A percentile compares a stretch with the other conserved stretches of the same genome.
Conservation (phyloP, 805 yeast genomes). For the Vanderwaltozyma verrucispora region DNA sequence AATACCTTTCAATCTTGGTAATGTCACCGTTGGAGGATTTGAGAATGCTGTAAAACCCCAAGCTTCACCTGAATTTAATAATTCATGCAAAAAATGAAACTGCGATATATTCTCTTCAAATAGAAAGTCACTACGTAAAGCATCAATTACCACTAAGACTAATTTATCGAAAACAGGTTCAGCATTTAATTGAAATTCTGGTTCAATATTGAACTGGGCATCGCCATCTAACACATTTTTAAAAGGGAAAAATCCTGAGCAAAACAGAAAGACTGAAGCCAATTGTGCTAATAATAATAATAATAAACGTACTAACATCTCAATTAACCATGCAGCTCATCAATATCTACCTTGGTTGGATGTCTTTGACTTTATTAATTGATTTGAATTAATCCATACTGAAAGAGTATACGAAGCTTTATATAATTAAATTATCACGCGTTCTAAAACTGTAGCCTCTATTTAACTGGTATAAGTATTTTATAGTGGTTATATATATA, state of each 20-base stretch:
- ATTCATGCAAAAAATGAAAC: slow-evolving; percentile 55
- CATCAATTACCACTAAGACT: slow-evolving; percentile 84
- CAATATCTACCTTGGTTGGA: too few relatives aligned
- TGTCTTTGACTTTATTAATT: too few relatives aligned
- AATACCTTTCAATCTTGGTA: slow-evolving; percentile 86
- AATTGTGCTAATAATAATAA: slow-evolving; percentile 29
- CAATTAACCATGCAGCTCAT: too few relatives aligned
- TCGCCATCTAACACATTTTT: slow-evolving; percentile 64
- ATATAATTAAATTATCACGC: too few relatives aligned
- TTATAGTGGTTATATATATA: too few relatives aligned
- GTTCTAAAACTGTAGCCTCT: too few relatives aligned
- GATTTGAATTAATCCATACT: too few relatives aligned
- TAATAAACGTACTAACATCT: neutral
- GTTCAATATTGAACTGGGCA: slow-evolving; percentile 30
- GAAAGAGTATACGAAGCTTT: too few relatives aligned
- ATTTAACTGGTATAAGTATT: too few relatives aligned
- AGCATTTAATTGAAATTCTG: slow-evolving; percentile 22
- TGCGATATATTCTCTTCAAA: slow-evolving; percentile 49
- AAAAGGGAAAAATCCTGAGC: slow-evolving; percentile 86
- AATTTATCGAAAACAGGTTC: slow-evolving; percentile 45
- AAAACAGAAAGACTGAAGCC: slow-evolving; percentile 50
- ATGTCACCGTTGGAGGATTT: slow-evolving; percentile 93
- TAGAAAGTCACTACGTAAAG: slow-evolving; percentile 81
- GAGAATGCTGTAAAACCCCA: slow-evolving; percentile 86
- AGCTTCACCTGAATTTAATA: slow-evolving; percentile 59